A percentile compares a stretch with the other conserved stretches of the same genome.
phyloP scores from a whole-genome alignment of 306 rosid species.

The Casuarina glauca region DNA sequence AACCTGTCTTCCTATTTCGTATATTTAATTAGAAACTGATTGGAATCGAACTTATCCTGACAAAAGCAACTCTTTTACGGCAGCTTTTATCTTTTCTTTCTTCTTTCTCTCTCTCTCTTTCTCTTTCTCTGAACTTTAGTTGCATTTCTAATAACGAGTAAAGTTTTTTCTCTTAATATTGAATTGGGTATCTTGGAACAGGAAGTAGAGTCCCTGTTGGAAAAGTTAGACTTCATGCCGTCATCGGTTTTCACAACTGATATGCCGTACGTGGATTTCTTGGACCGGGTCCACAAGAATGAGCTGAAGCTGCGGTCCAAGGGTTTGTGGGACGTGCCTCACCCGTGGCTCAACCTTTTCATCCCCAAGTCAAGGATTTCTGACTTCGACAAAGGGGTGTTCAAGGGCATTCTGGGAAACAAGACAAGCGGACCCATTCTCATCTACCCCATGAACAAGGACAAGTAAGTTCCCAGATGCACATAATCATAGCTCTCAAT shows the following conservation, averaged over 20 bases:
- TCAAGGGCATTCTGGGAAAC: conserved; percentile 88
- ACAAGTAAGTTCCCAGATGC: conserved; percentile 60
- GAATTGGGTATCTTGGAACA: conserved; percentile 30
- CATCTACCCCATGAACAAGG: conserved; percentile 91
- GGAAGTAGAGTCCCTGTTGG: conserved; percentile 64
- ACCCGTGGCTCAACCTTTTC: conserved; percentile 98
- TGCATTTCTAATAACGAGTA: background rate
- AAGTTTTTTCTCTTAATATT: background rate
- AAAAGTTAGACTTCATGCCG: conserved; percentile 60
- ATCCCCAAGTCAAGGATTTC: conserved; percentile 84
- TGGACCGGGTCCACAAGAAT: conserved; percentile 92
- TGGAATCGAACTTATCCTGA: conserved; percentile 37
- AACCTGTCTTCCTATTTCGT: background rate
- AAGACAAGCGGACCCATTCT: conserved; percentile 96
- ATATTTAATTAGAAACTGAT: background rate
- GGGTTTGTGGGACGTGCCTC: conserved; percentile 91
- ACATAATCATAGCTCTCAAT: background rate
- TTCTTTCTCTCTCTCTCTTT: background rate
- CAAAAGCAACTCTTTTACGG: conserved; percentile 31
- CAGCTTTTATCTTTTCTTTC: conserved; percentile 17
- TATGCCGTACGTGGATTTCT: conserved; percentile 77
- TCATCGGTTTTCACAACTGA: conserved; percentile 81
- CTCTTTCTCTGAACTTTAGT: conserved; percentile 5
- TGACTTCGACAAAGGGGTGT: conserved; percentile 83
- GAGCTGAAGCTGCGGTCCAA: conserved; percentile 88